Base-by-base conservation (phyloP, 148 eudicot species). In the Nyssa sinensis region DNA sequence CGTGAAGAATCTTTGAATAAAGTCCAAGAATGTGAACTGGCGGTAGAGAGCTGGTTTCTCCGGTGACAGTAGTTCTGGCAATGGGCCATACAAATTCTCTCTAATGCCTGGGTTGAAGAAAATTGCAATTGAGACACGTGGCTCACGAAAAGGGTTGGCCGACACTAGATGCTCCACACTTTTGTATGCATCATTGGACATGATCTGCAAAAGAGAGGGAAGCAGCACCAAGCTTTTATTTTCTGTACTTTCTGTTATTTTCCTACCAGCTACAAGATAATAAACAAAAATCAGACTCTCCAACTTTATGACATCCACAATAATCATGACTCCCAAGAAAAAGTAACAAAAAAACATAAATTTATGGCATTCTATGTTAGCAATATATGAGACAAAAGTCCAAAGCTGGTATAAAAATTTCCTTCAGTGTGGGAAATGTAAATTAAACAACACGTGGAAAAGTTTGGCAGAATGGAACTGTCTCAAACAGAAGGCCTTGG, bases 141-240 rank as follows among this genome's bases (percentile, higher is more conserved):
- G 65, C 37, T 86, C 84, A 0, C 33, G 61, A 32, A n/a, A 41
- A 1, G 76, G 79, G 76, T 88, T 88, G 19, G 90, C 90, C 69
- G 83, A 49, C 23, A 90, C 92, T 7, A 92, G 84, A 69, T 90
- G 96, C 75, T 85, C 90, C 57, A 74, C 92, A 32, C 92, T 90
- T 65, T 62, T 84, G 84, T 86, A 90, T 35, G 75, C 81, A 29
- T 82, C 89, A 66, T 90, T 90, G 0, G 92, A 90, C 51, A 88
- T 68, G 27, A 91, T 91, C 92, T 91, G 78, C 83, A 76, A 17
- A 63, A 67, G 25, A 19, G 16, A 13, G 16, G 51, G n/a, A n/a
- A n/a, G n/a, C n/a, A n/a, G n/a, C n/a, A n/a, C n/a, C n/a, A n/a
- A n/a, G n/a, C n/a, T n/a, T n/a, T n/a, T n/a, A n/a, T n/a, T n/a